Evolutionary conservation across 1,284 basidiomycete species (phyloP).

Genomic region (Cryptococcus wingfieldii): DNA sequence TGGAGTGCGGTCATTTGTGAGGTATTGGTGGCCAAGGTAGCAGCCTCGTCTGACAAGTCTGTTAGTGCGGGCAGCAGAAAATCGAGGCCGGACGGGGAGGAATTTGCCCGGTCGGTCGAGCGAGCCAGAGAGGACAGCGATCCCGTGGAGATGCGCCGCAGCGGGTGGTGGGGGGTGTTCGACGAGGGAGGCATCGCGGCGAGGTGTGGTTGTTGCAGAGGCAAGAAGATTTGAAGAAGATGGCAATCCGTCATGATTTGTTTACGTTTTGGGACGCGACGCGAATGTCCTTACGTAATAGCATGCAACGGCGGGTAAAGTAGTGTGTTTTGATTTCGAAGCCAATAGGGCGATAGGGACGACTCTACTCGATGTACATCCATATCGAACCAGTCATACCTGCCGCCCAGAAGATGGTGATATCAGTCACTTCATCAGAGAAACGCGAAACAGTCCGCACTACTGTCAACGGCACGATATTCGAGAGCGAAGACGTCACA

Average conservation of each 20-base stretch:
- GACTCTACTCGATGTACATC: too few relatives aligned
- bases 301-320: too few relatives aligned
- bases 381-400: not conserved
- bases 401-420: constrained; percentile 7
- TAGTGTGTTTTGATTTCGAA: too few relatives aligned
- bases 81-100: constrained; percentile 75
- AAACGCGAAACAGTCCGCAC: constrained; percentile 5
- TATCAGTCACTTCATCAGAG: constrained; percentile 21
- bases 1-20: constrained; percentile 67
- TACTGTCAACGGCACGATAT: constrained; percentile 17
- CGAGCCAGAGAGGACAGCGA: constrained; percentile 79
- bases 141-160: constrained; percentile 83
- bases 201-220: not conserved
- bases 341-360: too few relatives aligned
- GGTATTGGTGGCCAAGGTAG: constrained; percentile 70
- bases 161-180: constrained; percentile 52
- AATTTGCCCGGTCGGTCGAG: constrained; percentile 56
- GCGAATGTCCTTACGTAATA: too few relatives aligned
- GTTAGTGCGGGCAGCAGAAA: constrained; percentile 79
- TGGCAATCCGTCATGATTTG: too few relatives aligned
- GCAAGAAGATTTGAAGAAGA: too few relatives aligned
- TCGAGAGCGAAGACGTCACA: constrained; percentile 14
- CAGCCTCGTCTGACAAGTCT: constrained; percentile 82
- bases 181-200: not conserved
- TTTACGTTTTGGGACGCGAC: too few relatives aligned